A percentile compares a stretch with the other conserved stretches of the same genome.
Conservation (phyloP, 257 asterid genomes). For the Echium plantagineum region DNA sequence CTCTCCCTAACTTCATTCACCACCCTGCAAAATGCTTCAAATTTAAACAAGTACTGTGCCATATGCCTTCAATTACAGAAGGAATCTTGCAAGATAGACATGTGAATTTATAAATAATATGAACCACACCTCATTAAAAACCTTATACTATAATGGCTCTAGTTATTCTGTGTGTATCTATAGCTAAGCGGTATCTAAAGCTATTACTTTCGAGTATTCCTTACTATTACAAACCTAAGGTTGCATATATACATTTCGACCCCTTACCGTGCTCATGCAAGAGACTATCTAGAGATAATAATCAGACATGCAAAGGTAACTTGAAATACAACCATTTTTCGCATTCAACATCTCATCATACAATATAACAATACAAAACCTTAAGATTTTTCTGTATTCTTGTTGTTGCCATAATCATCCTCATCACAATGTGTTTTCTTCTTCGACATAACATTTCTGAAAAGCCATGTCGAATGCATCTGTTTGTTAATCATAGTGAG, state of each 20-base stretch:
- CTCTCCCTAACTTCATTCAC: constrained; percentile 10
- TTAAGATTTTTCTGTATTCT: constrained; percentile 1
- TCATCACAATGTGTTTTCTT: constrained; percentile 6
- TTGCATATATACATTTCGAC: no score
- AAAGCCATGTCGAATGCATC: constrained; percentile 69
- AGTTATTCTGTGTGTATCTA: no score
- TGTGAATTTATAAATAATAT: background rate
- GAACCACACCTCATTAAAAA: background rate
- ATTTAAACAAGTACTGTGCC: constrained; percentile 2
- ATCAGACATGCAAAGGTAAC: no score
- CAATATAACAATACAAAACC: background rate
- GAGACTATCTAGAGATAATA: constrained; percentile 23
- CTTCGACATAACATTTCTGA: constrained; percentile 31
- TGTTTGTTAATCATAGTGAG: constrained; percentile 70
- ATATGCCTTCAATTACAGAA: background rate
- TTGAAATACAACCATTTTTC: constrained; percentile 16
- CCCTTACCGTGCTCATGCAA: no score
- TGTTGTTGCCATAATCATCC: constrained; percentile 9
- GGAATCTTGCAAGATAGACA: background rate
- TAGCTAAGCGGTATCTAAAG: no score
- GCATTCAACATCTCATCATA: constrained; percentile 13
- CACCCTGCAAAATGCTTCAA: background rate
- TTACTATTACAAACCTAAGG: no score
- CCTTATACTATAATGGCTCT: no score
- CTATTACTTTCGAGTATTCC: no score